These are phyloP conservation scores for Scleroderma citrinum DNA, from an alignment of 768 basidiomycete species.

Conservation along the genomic window DNA sequence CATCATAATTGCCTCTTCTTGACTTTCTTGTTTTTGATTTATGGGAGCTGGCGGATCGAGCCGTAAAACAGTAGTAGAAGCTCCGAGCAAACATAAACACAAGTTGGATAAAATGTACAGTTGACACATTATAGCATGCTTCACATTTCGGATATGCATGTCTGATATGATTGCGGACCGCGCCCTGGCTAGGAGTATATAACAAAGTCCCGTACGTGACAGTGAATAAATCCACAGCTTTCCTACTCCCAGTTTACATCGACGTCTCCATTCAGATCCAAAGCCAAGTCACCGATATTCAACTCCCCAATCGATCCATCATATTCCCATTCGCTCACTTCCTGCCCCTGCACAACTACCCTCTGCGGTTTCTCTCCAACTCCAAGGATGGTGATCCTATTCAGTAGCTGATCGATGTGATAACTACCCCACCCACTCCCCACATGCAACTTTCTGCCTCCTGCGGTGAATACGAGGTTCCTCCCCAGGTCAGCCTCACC, in stretches of 20 bases:
- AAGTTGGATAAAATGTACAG: too few relatives aligned
- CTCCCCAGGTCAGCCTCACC: neutral
- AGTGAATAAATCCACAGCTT: too few relatives aligned
- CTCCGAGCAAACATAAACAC: too few relatives aligned
- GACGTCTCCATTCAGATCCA: constrained; percentile 38
- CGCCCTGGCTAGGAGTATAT: too few relatives aligned
- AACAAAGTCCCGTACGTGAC: too few relatives aligned
- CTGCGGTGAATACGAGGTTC: constrained; percentile 40
- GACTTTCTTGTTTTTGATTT: too few relatives aligned
- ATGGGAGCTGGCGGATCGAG: too few relatives aligned
- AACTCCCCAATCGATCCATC: constrained; percentile 34
- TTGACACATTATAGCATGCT: too few relatives aligned
- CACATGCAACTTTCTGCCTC: constrained; percentile 32
- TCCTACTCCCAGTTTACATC: neutral
- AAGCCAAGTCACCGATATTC: constrained; percentile 30
- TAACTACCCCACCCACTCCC: constrained; percentile 28
- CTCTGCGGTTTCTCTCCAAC: constrained; percentile 33
- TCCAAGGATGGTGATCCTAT: constrained; percentile 54
- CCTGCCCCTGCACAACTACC: constrained; percentile 36
- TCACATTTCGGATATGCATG: too few relatives aligned
- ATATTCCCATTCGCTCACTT: constrained; percentile 36
- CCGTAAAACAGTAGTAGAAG: too few relatives aligned
- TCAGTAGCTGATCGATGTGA: constrained; percentile 39
- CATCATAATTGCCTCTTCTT: too few relatives aligned
- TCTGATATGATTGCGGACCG: too few relatives aligned